phyloP scores from a whole-genome alignment of 768 basidiomycete species.

The Lactarius vividus region DNA sequence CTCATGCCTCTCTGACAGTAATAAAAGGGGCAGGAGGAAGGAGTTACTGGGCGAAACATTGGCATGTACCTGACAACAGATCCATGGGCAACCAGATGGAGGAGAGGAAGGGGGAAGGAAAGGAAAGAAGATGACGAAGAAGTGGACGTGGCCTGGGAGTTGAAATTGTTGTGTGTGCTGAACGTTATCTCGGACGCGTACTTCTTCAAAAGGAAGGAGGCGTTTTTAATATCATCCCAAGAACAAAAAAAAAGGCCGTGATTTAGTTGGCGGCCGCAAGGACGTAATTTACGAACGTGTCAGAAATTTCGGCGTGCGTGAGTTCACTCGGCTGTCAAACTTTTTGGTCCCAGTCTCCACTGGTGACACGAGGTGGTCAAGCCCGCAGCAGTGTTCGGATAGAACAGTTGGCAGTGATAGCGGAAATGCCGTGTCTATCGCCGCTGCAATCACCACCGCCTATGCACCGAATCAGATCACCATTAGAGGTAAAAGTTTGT shows the following conservation, averaged over 20 bases:
- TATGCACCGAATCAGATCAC: not conserved
- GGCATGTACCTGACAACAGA: not conserved
- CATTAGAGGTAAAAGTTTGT: not conserved
- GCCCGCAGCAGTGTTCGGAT: not conserved
- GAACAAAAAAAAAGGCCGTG: not conserved
- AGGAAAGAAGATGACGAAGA: not conserved
- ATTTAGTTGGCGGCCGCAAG: not conserved
- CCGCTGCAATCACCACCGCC: not conserved
- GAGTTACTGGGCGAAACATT: not conserved
- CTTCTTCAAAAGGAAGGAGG: slow-evolving; percentile 9
- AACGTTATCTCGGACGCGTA: not conserved
- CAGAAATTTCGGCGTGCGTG: not conserved
- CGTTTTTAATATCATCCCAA: slow-evolving; percentile 3
- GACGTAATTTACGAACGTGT: slow-evolving; percentile 4
- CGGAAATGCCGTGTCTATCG: not conserved
- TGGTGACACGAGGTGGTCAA: not conserved
- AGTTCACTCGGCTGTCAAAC: not conserved
- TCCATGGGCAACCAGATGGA: not conserved
- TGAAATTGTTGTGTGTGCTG: not conserved
- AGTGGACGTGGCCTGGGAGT: not conserved
- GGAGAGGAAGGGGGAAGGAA: not conserved
- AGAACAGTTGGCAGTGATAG: not conserved
- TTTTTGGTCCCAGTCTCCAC: not conserved
- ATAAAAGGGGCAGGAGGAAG: not conserved
- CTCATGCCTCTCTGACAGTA: not conserved